A percentile compares a stretch with the other conserved stretches of the same genome.
These are phyloP conservation scores for Hemisphaericaspora xylofermentans DNA, from an alignment of 1,139 yeast genomes.

Conservation along the genomic window DNA sequence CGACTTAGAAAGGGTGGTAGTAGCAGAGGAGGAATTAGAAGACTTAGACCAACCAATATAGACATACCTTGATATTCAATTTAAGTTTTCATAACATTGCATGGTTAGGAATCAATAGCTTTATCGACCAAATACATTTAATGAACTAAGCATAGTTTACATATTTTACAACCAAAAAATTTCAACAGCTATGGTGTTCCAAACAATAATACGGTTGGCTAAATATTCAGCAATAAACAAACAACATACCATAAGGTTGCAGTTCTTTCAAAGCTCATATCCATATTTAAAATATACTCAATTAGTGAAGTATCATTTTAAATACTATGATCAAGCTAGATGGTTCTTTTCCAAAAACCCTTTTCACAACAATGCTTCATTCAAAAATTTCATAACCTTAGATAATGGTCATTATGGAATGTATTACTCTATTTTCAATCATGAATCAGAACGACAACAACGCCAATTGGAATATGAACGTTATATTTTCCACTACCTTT, in stretches of 20 bases:
- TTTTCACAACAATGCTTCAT: background rate
- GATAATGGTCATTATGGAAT: conserved; percentile 47
- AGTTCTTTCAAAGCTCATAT: conserved; percentile 43
- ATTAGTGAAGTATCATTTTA: conserved; percentile 18
- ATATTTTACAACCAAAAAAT: too few relatives aligned
- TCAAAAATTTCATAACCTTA: conserved; percentile 27
- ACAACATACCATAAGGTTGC: conserved; percentile 17
- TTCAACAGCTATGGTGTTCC: conserved; percentile 11
- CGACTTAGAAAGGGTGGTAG: too few relatives aligned
- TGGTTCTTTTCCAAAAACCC: conserved; percentile 4
- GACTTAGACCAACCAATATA: too few relatives aligned
- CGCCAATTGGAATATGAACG: conserved; percentile 12
- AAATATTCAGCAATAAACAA: conserved; percentile 8
- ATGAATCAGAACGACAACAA: conserved; percentile 23
- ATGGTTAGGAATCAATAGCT: too few relatives aligned
- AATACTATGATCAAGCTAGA: conserved; percentile 6
- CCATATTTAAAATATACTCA: conserved; percentile 31
- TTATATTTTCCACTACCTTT: conserved; percentile 12
- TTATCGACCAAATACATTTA: too few relatives aligned
- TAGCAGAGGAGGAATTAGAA: too few relatives aligned
- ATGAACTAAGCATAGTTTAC: too few relatives aligned
- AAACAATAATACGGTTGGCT: conserved; percentile 15
- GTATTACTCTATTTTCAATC: conserved; percentile 43
- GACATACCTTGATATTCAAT: too few relatives aligned
- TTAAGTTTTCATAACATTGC: background rate